Evolutionary conservation across 192 early-diverging fungal species (phyloP).

Genomic region (Rhizophagus sp.): DNA sequence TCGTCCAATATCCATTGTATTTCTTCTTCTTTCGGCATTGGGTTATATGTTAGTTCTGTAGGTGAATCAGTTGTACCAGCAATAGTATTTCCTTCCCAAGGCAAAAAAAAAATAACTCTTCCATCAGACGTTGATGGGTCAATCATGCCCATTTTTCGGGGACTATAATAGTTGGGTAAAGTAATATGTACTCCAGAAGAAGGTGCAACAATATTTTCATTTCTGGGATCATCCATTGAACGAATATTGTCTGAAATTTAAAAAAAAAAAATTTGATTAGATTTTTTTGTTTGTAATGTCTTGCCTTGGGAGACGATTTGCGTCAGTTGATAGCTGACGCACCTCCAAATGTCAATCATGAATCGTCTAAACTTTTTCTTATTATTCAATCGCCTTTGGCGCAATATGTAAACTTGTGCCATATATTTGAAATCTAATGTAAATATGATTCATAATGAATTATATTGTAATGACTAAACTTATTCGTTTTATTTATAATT

Average conservation of each 20-base stretch:
- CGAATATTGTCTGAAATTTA: conserved; percentile 70
- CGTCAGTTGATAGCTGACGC: too few relatives aligned
- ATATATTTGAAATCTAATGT: too few relatives aligned
- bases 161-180: conserved; percentile 93
- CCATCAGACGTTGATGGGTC: conserved; percentile 94
- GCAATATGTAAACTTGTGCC: too few relatives aligned
- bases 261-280: background rate
- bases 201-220: conserved; percentile 87
- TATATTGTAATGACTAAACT: too few relatives aligned
- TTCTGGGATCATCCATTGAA: conserved; percentile 80
- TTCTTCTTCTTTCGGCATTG: conserved; percentile 89
- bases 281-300: too few relatives aligned
- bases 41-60: conserved; percentile 81
- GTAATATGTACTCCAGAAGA: conserved; percentile 93
- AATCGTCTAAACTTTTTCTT: too few relatives aligned
- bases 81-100: conserved; percentile 95
- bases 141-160: conserved; percentile 91
- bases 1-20: conserved; percentile 95
- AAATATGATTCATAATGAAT: too few relatives aligned
- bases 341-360: too few relatives aligned
- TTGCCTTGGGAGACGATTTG: too few relatives aligned
- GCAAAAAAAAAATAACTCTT: conserved; percentile 96
- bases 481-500: too few relatives aligned
- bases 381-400: too few relatives aligned
- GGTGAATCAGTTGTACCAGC: conserved; percentile 95